Conservation (phyloP, 2,329 filamentous ascomycete genomes). For the Apiospora malaysiana region DNA sequence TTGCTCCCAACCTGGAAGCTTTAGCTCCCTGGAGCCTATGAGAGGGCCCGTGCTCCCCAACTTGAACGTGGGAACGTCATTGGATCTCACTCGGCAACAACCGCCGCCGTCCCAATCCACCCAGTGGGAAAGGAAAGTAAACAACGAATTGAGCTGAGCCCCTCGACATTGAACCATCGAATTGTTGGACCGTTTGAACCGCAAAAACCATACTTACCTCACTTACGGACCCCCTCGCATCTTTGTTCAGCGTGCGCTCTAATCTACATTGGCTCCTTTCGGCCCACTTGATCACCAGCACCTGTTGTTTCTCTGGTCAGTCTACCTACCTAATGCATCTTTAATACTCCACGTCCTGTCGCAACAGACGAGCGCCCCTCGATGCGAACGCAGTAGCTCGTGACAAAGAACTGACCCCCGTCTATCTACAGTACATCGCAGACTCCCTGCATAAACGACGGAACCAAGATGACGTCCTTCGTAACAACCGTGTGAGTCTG, state of each 20-base stretch:
- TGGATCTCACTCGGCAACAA: constrained; percentile 18
- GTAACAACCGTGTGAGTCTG: constrained; percentile 66
- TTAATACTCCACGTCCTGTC: not conserved
- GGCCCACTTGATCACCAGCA: constrained; percentile 1
- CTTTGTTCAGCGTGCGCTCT: not conserved
- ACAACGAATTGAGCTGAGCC: constrained; percentile 3
- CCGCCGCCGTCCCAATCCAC: constrained; percentile 5
- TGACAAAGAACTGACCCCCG: not conserved
- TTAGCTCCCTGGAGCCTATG: not conserved
- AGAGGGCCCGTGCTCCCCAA: not conserved
- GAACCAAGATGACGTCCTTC: constrained; percentile 71
- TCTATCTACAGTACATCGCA: not conserved
- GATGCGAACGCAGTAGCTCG: not conserved
- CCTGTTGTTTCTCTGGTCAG: not conserved
- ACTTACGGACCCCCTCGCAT: not conserved
- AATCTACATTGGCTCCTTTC: not conserved
- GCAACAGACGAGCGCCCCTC: constrained; percentile 2
- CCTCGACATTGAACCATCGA: constrained; percentile 1
- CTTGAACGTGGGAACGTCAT: not conserved
- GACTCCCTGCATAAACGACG: not conserved
- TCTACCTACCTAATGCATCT: not conserved
- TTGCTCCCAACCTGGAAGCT: not conserved
- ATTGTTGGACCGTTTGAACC: constrained; percentile 4
- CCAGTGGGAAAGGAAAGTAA: not conserved
- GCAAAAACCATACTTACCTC: not conserved